phyloP scores from a whole-genome alignment of 495 filamentous ascomycete genomes.

The Talaromyces borbonicus region DNA sequence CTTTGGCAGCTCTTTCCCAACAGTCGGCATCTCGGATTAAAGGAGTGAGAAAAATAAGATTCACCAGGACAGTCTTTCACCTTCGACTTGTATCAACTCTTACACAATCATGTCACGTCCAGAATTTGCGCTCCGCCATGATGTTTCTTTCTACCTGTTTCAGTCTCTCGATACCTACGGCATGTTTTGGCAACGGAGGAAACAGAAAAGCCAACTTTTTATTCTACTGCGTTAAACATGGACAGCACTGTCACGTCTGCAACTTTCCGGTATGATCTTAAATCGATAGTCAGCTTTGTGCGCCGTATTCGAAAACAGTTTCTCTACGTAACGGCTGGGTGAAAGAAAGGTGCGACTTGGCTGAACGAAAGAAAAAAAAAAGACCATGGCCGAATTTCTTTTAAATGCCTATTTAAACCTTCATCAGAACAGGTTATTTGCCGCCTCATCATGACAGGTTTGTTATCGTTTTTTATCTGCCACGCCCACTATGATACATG shows the following conservation, averaged over 20 bases:
- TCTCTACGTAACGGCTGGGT: conserved; percentile 40
- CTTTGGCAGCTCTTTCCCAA: conserved; percentile 8
- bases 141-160: conserved; percentile 19
- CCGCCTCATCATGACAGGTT: too few relatives aligned
- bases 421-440: neutral
- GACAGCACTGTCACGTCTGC: conserved; percentile 36
- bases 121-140: conserved; percentile 7
- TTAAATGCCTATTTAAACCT: conserved; percentile 3
- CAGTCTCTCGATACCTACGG: conserved; percentile 32
- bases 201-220: conserved; percentile 29
- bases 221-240: conserved; percentile 38
- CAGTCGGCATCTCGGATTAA: too few relatives aligned
- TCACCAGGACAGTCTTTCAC: conserved; percentile 6
- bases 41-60: neutral
- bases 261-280: conserved; percentile 29
- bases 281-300: conserved; percentile 30
- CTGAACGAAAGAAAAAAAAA: conserved; percentile 1
- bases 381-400: neutral
- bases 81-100: conserved; percentile 8
- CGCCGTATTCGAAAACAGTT: conserved; percentile 30
- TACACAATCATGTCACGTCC: conserved; percentile 7
- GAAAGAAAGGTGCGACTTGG: conserved; percentile 13
- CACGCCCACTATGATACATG: too few relatives aligned
- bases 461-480: too few relatives aligned
- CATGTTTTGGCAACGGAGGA: conserved; percentile 25